These are phyloP conservation scores for Diaporthe helianthi DNA, from an alignment of 2,329 filamentous ascomycete species.

Conservation along the genomic window DNA sequence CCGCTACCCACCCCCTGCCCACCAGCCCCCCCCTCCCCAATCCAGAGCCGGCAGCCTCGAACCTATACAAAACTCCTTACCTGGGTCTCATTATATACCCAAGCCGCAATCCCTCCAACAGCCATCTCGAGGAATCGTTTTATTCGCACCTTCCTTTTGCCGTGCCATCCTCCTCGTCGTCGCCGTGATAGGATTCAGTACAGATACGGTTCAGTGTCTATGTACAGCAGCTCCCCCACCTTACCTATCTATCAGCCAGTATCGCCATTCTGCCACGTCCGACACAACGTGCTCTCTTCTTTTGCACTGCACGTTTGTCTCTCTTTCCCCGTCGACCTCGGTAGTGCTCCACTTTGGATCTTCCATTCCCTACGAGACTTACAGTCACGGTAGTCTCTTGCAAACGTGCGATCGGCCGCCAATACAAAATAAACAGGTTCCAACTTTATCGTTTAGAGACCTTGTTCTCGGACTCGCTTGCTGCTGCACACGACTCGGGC, in stretches of 20 bases:
- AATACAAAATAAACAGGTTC: constrained; percentile 7
- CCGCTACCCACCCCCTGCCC: constrained; percentile 2
- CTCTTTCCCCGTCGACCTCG: background rate
- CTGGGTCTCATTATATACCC: constrained; percentile 25
- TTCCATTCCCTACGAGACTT: background rate
- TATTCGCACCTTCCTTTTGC: constrained; percentile 31
- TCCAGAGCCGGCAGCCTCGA: background rate
- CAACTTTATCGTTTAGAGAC: constrained; percentile 11
- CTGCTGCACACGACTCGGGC: background rate
- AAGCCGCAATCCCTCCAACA: constrained; percentile 18
- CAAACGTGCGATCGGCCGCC: constrained; percentile 8
- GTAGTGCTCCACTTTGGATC: background rate
- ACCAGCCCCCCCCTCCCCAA: constrained; percentile 1
- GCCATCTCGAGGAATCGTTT: constrained; percentile 8
- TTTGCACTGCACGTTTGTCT: background rate
- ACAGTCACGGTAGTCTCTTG: background rate
- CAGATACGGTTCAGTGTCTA: background rate
- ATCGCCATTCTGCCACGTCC: constrained; percentile 27
- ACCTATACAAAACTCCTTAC: too few species aligned
- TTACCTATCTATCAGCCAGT: background rate
- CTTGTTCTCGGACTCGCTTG: constrained; percentile 24
- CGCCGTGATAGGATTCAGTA: constrained; percentile 10
- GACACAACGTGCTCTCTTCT: constrained; percentile 27
- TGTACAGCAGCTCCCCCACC: background rate
- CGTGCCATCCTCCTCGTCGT: constrained; percentile 11